Evolutionary conservation across 371 early-diverging fungal species (phyloP).

Genomic region (Edhazardia aedis): DNA sequence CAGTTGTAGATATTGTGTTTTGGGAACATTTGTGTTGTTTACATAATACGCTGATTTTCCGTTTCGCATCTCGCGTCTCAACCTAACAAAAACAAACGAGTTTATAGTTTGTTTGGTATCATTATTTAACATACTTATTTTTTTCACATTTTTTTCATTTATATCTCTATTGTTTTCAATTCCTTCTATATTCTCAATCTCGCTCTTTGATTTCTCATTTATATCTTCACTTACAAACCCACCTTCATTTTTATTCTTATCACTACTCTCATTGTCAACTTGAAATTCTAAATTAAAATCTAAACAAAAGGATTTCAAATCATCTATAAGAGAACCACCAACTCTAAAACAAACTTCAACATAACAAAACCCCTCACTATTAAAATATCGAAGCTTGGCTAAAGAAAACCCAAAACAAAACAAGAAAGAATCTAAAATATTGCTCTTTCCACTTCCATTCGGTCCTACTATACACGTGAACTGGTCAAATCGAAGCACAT

Average conservation of each 20-base stretch:
- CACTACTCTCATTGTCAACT: background rate
- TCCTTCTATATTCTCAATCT: too few species aligned
- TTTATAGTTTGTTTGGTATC: too few species aligned
- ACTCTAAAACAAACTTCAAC: slow-evolving; percentile 58
- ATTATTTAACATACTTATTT: background rate
- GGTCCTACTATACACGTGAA: slow-evolving; percentile 74
- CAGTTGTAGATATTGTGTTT: too few species aligned
- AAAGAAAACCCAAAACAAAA: slow-evolving; percentile 98
- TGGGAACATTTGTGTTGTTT: background rate
- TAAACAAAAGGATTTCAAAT: background rate
- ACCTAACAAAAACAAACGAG: too few species aligned
- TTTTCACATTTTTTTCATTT: background rate
- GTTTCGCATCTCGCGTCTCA: too few species aligned
- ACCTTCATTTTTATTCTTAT: background rate
- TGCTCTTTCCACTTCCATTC: slow-evolving; percentile 96
- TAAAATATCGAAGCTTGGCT: slow-evolving; percentile 87
- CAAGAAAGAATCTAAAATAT: slow-evolving; percentile 88
- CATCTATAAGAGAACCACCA: slow-evolving; percentile 54
- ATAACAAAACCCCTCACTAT: slow-evolving; percentile 79
- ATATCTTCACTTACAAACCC: too few species aligned
- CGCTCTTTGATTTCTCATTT: too few species aligned
- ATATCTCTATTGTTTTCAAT: background rate
- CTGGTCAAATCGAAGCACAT: too few species aligned
- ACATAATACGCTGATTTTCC: background rate
- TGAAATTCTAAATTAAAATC: background rate